Evolutionary conservation across 2,329 filamentous ascomycete species (phyloP).

Genomic region (Exserohilum rostratum): DNA sequence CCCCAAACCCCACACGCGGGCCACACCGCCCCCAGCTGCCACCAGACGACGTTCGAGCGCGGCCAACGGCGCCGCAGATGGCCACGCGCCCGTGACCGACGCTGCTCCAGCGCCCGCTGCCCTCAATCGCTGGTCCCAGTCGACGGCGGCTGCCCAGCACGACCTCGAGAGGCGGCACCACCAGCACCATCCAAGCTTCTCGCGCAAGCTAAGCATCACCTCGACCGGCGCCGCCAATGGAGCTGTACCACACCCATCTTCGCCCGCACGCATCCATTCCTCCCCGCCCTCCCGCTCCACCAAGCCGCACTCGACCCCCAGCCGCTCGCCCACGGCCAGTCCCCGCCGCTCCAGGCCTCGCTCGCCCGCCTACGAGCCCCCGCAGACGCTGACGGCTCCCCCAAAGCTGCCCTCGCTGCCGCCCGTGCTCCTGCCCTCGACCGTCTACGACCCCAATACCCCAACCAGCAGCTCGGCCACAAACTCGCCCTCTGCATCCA

Average conservation of each 20-base stretch:
- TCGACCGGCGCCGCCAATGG: constrained; percentile 38
- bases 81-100: constrained; percentile 48
- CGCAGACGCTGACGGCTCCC: constrained; percentile 39
- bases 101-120: constrained; percentile 53
- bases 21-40: constrained; percentile 34
- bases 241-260: constrained; percentile 41
- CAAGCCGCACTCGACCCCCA: constrained; percentile 17
- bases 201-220: constrained; percentile 8
- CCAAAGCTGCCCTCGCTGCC: constrained; percentile 41
- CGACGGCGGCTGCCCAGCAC: constrained; percentile 58
- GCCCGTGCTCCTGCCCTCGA: constrained; percentile 39
- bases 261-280: constrained; percentile 29
- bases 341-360: constrained; percentile 40
- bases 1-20: constrained; percentile 29
- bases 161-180: constrained; percentile 45
- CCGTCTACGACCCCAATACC: constrained; percentile 48
- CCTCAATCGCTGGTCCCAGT: constrained; percentile 65
- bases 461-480: constrained; percentile 37
- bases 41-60: constrained; percentile 50
- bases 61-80: constrained; percentile 48
- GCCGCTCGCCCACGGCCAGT: constrained; percentile 47
- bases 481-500: constrained; percentile 43
- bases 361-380: constrained; percentile 42
- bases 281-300: constrained; percentile 29
- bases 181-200: constrained; percentile 35